Evolutionary conservation across 2,329 filamentous ascomycete species (phyloP).

Genomic region (Epichloe festucae): DNA sequence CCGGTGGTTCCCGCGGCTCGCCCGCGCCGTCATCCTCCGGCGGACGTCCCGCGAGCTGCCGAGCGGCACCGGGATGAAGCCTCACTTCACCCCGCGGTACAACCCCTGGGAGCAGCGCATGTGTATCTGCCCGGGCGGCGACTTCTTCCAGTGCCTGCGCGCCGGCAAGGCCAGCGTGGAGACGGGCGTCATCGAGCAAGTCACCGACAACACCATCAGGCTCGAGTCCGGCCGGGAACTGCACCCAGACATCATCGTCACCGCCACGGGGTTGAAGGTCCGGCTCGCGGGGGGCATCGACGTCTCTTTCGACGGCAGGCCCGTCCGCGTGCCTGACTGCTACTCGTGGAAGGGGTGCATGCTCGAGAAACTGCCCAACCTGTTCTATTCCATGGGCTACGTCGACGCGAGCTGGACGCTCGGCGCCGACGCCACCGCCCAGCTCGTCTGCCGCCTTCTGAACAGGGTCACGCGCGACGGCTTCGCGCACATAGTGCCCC

Average conservation of each 20-base stretch:
- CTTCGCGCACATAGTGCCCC: not conserved
- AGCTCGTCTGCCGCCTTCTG: constrained; percentile 4
- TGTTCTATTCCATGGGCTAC: constrained; percentile 46
- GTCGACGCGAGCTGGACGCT: constrained; percentile 53
- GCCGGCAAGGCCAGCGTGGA: constrained; percentile 27
- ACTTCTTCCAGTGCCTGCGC: constrained; percentile 35
- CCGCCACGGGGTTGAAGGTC: constrained; percentile 50
- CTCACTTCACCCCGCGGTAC: constrained; percentile 49
- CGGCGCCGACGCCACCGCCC: constrained; percentile 28
- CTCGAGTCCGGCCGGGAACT: constrained; percentile 32
- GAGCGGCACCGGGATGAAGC: constrained; percentile 33
- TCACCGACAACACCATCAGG: constrained; percentile 30
- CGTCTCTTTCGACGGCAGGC: constrained; percentile 36
- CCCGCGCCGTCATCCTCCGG: constrained; percentile 31
- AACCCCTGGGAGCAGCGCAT: constrained; percentile 59
- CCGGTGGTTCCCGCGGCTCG: constrained; percentile 32
- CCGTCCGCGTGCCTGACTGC: constrained; percentile 30
- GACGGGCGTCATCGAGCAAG: constrained; percentile 34
- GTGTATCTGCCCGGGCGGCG: constrained; percentile 45
- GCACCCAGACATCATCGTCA: constrained; percentile 50
- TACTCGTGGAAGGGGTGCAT: constrained; percentile 49
- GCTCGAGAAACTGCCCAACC: constrained; percentile 50
- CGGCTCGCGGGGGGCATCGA: constrained; percentile 39
- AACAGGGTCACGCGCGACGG: not conserved
- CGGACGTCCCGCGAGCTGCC: constrained; percentile 37